These are phyloP conservation scores for Talaromyces sp. DNA, from an alignment of 2,329 filamentous ascomycete species.

Conservation along the genomic window DNA sequence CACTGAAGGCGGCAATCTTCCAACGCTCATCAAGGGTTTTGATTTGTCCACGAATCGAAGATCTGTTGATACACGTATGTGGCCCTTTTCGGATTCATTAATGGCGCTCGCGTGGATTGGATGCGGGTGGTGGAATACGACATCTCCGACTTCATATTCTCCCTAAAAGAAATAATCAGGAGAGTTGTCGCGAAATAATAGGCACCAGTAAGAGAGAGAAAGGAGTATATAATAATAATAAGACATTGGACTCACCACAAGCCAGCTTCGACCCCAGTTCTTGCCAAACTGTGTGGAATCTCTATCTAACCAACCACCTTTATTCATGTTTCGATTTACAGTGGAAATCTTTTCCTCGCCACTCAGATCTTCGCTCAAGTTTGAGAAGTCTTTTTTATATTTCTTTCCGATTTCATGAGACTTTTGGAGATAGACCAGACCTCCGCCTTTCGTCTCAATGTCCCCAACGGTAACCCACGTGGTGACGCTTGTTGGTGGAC, in stretches of 20 bases:
- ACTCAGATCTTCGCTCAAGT: not conserved
- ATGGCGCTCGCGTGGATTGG: not conserved
- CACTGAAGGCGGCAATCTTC: no score
- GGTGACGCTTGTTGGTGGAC: conserved; percentile 50
- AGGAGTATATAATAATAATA: no score
- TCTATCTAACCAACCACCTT: not conserved
- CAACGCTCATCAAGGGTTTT: not conserved
- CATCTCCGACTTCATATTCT: not conserved
- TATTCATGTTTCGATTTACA: not conserved
- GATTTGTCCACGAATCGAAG: not conserved
- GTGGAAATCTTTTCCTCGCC: not conserved
- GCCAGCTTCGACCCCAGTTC: not conserved
- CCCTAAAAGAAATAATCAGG: no score
- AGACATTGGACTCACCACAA: no score
- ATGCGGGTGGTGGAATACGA: not conserved
- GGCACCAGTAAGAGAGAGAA: no score
- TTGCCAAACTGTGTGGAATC: not conserved
- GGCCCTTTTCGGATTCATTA: not conserved
- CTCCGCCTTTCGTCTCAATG: conserved; percentile 49
- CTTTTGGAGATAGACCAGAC: conserved; percentile 15
- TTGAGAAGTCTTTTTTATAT: not conserved
- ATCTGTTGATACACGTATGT: not conserved
- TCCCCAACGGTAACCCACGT: conserved; percentile 55
- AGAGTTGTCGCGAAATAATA: no score
- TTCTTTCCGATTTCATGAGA: not conserved